These are phyloP conservation scores for Penicillium maclennaniae DNA, from an alignment of 495 filamentous ascomycete species.

Conservation along the genomic window DNA sequence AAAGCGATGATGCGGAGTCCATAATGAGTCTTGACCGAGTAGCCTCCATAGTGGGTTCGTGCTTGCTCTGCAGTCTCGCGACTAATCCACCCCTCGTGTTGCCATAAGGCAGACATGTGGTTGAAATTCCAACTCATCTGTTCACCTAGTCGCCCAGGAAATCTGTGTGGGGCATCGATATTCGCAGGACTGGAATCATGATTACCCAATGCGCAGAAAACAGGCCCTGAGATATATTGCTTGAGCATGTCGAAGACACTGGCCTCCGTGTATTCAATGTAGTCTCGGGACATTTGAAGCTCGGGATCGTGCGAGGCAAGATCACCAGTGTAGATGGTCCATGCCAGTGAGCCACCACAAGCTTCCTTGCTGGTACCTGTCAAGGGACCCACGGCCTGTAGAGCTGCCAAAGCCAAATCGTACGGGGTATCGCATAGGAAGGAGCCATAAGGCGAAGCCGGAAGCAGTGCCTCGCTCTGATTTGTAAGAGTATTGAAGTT, in stretches of 20 bases:
- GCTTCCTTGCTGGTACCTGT: slow-evolving; percentile 46
- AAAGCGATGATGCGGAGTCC: slow-evolving; percentile 49
- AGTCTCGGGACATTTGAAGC: slow-evolving; percentile 43
- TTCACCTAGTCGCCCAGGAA: slow-evolving; percentile 50
- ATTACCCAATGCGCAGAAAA: slow-evolving; percentile 52
- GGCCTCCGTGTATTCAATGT: slow-evolving; percentile 48
- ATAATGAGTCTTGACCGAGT: slow-evolving; percentile 46
- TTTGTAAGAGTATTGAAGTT: slow-evolving; percentile 29
- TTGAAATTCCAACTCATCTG: slow-evolving; percentile 57
- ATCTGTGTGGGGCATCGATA: slow-evolving; percentile 45
- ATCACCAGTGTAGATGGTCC: slow-evolving; percentile 55
- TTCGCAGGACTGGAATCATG: slow-evolving; percentile 53
- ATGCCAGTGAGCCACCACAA: slow-evolving; percentile 37
- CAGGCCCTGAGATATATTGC: slow-evolving; percentile 51
- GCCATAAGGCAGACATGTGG: slow-evolving; percentile 49
- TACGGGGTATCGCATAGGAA: slow-evolving; percentile 58
- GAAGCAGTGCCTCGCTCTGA: slow-evolving; percentile 31
- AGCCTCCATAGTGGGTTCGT: slow-evolving; percentile 47
- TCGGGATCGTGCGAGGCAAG: slow-evolving; percentile 51
- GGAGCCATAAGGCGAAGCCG: slow-evolving; percentile 51
- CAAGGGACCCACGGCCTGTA: slow-evolving; percentile 54
- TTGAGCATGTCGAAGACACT: slow-evolving; percentile 53
- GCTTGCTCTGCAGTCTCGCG: slow-evolving; percentile 38
- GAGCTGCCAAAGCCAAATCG: slow-evolving; percentile 52
- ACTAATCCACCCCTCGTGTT: slow-evolving; percentile 50